These are phyloP conservation scores for Microsporum ferrugineum DNA, from an alignment of 2,329 filamentous ascomycete species.

Conservation along the genomic window DNA sequence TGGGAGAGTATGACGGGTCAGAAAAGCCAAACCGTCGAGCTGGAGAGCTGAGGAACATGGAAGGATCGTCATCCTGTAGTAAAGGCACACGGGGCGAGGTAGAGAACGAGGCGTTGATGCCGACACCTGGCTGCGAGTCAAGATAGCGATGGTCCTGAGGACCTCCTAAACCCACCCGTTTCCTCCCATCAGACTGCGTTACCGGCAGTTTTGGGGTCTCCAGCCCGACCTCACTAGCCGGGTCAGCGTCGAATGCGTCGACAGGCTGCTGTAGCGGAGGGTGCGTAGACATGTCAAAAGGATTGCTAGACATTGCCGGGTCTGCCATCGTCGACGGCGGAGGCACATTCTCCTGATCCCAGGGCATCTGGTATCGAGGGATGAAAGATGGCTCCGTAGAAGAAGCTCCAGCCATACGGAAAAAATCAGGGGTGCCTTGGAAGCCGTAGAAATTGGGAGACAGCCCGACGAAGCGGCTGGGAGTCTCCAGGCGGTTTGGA, in stretches of 20 bases:
- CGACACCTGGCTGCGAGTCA: constrained; percentile 20
- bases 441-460: constrained; percentile 42
- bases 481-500: constrained; percentile 32
- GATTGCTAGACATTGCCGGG: constrained; percentile 14
- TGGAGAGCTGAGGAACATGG: constrained; percentile 39
- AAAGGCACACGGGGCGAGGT: constrained; percentile 34
- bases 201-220: not conserved
- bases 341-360: constrained; percentile 33
- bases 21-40: constrained; percentile 36
- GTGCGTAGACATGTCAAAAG: constrained; percentile 15
- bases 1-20: constrained; percentile 23
- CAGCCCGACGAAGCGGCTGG: constrained; percentile 33
- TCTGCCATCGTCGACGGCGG: constrained; percentile 13
- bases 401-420: constrained; percentile 42
- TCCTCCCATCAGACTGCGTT: not conserved
- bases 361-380: constrained; percentile 43
- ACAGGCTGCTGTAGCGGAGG: constrained; percentile 12
- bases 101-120: constrained; percentile 35
- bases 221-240: not conserved
- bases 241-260: constrained; percentile 11
- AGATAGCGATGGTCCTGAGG: not conserved
- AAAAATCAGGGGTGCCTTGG: constrained; percentile 48
- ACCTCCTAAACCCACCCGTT: not conserved
- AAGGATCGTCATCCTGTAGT: constrained; percentile 32
- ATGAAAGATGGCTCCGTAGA: constrained; percentile 43